phyloP scores from a whole-genome alignment of 2,329 filamentous ascomycete species.

The Alternaria incomplexa region DNA sequence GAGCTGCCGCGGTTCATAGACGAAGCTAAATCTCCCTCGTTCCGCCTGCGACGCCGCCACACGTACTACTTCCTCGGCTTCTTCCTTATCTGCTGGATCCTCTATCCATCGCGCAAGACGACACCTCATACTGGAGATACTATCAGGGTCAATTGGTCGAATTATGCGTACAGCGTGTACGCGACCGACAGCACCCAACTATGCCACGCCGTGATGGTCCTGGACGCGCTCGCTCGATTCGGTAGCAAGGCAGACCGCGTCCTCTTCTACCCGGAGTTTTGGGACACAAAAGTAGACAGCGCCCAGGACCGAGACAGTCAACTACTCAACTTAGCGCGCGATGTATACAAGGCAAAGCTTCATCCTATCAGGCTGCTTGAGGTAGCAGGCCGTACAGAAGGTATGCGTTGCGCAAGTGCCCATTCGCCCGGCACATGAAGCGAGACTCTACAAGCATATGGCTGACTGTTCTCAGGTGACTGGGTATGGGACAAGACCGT shows the following conservation, averaged over 20 bases:
- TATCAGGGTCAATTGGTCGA: constrained; percentile 44
- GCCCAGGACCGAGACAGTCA: constrained; percentile 50
- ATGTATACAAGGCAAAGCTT: constrained; percentile 58
- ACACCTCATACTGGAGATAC: constrained; percentile 9
- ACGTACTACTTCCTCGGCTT: constrained; percentile 33
- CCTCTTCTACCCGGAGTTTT: constrained; percentile 53
- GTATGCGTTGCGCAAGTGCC: constrained; percentile 27
- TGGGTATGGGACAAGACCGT: constrained; percentile 67
- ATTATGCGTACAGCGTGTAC: constrained; percentile 53
- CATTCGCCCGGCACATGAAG: constrained; percentile 9
- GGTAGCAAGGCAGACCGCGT: constrained; percentile 55
- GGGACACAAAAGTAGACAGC: constrained; percentile 40
- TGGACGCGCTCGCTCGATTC: constrained; percentile 51
- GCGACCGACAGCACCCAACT: constrained; percentile 51
- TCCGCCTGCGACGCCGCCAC: constrained; percentile 38
- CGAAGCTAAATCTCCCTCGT: constrained; percentile 17
- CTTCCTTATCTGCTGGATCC: constrained; percentile 36
- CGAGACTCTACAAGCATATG: constrained; percentile 11
- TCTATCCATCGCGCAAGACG: constrained; percentile 25
- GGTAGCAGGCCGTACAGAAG: constrained; percentile 42
- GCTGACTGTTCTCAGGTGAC: constrained; percentile 34
- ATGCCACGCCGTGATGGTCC: constrained; percentile 54
- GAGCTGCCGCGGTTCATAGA: constrained; percentile 42
- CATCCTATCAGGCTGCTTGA: constrained; percentile 54
- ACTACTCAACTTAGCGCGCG: constrained; percentile 56